phyloP scores from a whole-genome alignment of 164 flowering plant genomes.

The Stephania cephalantha region DNA sequence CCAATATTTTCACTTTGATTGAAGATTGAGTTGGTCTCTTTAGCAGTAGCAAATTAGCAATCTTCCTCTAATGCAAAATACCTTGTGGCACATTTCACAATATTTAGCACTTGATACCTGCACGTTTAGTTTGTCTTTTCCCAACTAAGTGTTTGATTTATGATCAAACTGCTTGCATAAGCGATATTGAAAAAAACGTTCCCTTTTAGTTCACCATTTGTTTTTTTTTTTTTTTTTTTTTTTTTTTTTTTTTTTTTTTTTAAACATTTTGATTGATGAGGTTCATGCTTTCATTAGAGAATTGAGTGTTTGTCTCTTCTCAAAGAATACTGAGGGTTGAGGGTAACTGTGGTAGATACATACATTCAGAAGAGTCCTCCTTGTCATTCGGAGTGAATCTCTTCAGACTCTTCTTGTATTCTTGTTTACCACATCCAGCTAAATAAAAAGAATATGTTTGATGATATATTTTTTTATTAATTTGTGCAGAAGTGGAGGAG shows the following conservation, averaged over 20 bases:
- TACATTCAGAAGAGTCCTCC: neutral
- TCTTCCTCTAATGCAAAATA: neutral
- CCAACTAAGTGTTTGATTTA: neutral
- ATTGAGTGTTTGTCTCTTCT: neutral
- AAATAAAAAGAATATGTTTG: neutral
- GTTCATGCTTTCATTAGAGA: neutral
- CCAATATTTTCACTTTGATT: neutral
- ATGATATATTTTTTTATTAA: neutral
- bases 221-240: neutral
- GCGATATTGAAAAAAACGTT: neutral
- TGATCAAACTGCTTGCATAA: neutral
- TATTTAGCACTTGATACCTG: neutral
- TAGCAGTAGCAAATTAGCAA: too few relatives aligned
- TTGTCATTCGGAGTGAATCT: neutral
- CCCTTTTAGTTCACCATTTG: neutral
- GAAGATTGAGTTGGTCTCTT: too few relatives aligned
- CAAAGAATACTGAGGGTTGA: neutral
- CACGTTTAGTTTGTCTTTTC: neutral
- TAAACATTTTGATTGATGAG: neutral
- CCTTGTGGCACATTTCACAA: neutral
- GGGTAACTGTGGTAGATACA: neutral
- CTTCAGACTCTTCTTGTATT: neutral
- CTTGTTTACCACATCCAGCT: neutral
- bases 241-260: too few relatives aligned
- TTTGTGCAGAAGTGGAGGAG: conserved; percentile 66